Base-by-base conservation (phyloP, 805 yeast species). In the Kluyveromyces starmeri region DNA sequence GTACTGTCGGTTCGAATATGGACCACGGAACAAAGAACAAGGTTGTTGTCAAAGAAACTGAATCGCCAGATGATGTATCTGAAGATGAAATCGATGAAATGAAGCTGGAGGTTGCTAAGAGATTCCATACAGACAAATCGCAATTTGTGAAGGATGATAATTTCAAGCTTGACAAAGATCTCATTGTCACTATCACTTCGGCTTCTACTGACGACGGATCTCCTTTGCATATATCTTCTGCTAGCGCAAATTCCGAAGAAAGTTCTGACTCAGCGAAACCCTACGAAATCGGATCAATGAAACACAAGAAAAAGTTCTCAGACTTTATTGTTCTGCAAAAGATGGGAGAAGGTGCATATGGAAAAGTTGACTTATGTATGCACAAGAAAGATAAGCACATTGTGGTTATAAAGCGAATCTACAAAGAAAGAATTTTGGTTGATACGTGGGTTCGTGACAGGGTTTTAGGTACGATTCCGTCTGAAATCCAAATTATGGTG, bases 361-460 rank as follows among this genome's bases (percentile, higher is more conserved):
- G 98, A 9, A 83, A 84, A 51, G 98, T 92, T 13, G 79, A 84
- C 17, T 67, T 84, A 16, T 92, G 83, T 4, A 71, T 71, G 53
- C 82, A 79, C 50, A 72, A 70, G 29, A 65, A 68, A 18, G 85
- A 82, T 45, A 59, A 59, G 2, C 78, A 83, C 53, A 71, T 68
- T 41, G 79, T 85, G 26, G 83, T 92, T 12, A 73, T 88, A 39
- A 92, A 92, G 57, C 77, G 94, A 47, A 92, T 92, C 32, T 82
- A 83, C 53, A 92, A 92, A 50, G 95, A 85, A 46, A 71, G 95
- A 38, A 92, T 92, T 48, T 65, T 92, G 48, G 96, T 92, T 8
- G 98, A 92, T 55, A 86, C 97, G 0, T 92, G 98, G 98, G 95
- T 86, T 2, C 68, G 97, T 36, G 97, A 92, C 57, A 72, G 95